Evolutionary conservation across 306 rosid genomes (phyloP).

Genomic region (barrel medic (Medicago truncatula)): DNA sequence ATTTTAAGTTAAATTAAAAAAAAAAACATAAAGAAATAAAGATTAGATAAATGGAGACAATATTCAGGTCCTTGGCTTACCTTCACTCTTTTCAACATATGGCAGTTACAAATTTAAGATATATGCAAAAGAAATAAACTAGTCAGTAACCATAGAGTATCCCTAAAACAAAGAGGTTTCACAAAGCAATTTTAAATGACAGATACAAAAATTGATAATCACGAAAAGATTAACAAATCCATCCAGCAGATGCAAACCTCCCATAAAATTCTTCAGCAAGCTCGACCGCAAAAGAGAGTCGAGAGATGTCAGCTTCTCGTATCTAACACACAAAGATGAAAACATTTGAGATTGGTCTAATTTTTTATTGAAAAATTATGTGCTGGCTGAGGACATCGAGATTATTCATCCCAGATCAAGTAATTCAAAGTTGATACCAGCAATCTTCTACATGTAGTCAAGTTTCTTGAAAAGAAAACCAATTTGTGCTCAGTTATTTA

Average conservation of each 20-base stretch:
- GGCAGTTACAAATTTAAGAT: conserved; percentile 44
- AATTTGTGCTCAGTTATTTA: conserved; percentile 11
- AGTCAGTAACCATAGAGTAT: conserved; percentile 47
- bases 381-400: conserved; percentile 17
- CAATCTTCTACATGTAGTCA: neutral
- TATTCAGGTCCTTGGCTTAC: conserved; percentile 52
- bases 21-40: neutral
- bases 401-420: conserved; percentile 33
- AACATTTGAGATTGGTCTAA: conserved; percentile 28
- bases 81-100: conserved; percentile 80
- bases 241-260: conserved; percentile 66
- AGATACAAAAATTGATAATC: conserved; percentile 14
- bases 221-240: conserved; percentile 23
- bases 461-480: neutral
- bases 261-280: conserved; percentile 99
- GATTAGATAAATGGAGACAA: conserved; percentile 13
- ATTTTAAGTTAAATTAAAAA: conserved; percentile 11
- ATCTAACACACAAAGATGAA: conserved; percentile 60
- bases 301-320: conserved; percentile 96
- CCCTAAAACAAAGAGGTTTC: conserved; percentile 13
- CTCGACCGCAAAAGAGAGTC: conserved; percentile 97
- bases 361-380: conserved; percentile 10
- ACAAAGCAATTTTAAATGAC: conserved; percentile 5
- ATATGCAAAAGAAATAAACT: conserved; percentile 38
- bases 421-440: conserved; percentile 28